Base-by-base conservation (phyloP, 2,329 filamentous ascomycete species). In the Blumeria graminis region DNA sequence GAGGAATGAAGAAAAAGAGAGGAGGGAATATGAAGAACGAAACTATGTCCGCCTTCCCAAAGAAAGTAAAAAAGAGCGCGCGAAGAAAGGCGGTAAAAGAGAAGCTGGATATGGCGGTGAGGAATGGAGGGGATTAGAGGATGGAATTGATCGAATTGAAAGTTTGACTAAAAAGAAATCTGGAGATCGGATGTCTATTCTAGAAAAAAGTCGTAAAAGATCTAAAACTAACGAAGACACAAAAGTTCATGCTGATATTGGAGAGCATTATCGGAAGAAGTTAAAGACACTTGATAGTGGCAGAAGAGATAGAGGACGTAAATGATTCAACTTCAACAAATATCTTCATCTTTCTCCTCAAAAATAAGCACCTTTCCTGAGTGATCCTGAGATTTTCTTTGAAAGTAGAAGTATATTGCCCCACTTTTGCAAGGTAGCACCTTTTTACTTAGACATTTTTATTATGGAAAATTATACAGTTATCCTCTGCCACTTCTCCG, bases 41-140 rank as follows among this genome's bases (percentile, higher is more conserved):
- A 94, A 98, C 71, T 90, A 95, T 65, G 80, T 86, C 14, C 85
- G 92, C 62, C 72, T 98, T 63, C 88, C 90, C 11, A 82, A 81
- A 64, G 78, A 85, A 68, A 85, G 80, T 70, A 96, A 94, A 75
- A 94, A 94, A 71, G 88, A 94, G 5, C 76, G 79, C 52, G 82
- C 84, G 71, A 80, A 77, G 67, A 80, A 76, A 67, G 74, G 76
- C 66, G 71, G 72, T 3, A 69, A 67, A 46, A 66, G 65, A 57
- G 69, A 72, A 66, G 71, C 64, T 70, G 81, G 74, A 69, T 95
- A 85, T 70, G 90, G 90, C 59, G 92, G 92, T 55, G 92, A 96
- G 70, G 92, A 96, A 66, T 96, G 88, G 86, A 78, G 82, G 60
- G 81, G 84, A 32, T 72, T 98, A 48, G 86, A 86, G 57, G 82